Evolutionary conservation across 306 rosid species (phyloP).

Genomic region (Begonia fuchsioides): DNA sequence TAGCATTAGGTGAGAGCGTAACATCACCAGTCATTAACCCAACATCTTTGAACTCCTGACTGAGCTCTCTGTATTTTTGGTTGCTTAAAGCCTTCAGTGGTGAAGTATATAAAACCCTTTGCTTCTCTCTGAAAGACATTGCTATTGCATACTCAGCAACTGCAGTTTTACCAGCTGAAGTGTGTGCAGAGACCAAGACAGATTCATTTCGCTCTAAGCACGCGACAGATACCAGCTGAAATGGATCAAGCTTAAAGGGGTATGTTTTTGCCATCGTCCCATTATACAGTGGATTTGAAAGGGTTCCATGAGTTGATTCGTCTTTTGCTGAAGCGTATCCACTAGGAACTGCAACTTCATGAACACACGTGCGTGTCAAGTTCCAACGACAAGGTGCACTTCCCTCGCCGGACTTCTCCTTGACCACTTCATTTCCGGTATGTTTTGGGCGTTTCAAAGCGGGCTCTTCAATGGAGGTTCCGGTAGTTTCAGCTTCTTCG

Average conservation of each 20-base stretch:
- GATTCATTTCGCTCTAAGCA: slow-evolving; percentile 88
- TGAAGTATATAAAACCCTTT: slow-evolving; percentile 82
- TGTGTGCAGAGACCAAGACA: slow-evolving; percentile 85
- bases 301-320: slow-evolving; percentile 56
- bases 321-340: slow-evolving; percentile 39
- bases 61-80: slow-evolving; percentile 80
- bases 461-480: slow-evolving; percentile 5
- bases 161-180: slow-evolving; percentile 95
- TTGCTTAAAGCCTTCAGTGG: slow-evolving; percentile 88
- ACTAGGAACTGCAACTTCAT: slow-evolving; percentile 84
- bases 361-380: slow-evolving; percentile 58
- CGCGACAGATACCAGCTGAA: slow-evolving; percentile 71
- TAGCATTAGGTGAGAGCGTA: slow-evolving; percentile 72
- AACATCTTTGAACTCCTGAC: slow-evolving; percentile 72
- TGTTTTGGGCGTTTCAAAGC: slow-evolving; percentile 11
- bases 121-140: slow-evolving; percentile 78
- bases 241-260: slow-evolving; percentile 69
- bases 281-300: slow-evolving; percentile 42
- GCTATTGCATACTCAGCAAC: slow-evolving; percentile 96
- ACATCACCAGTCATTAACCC: slow-evolving; percentile 98
- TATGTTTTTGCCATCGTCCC: slow-evolving; percentile 64
- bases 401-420: slow-evolving; percentile 8
- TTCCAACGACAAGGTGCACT: slow-evolving; percentile 23
- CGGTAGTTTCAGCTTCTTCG: slow-evolving; percentile 13
- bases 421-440: slow-evolving; percentile 8